These are phyloP conservation scores for Lachancea quebecensis DNA, from an alignment of 805 yeast genomes.

Conservation along the genomic window DNA sequence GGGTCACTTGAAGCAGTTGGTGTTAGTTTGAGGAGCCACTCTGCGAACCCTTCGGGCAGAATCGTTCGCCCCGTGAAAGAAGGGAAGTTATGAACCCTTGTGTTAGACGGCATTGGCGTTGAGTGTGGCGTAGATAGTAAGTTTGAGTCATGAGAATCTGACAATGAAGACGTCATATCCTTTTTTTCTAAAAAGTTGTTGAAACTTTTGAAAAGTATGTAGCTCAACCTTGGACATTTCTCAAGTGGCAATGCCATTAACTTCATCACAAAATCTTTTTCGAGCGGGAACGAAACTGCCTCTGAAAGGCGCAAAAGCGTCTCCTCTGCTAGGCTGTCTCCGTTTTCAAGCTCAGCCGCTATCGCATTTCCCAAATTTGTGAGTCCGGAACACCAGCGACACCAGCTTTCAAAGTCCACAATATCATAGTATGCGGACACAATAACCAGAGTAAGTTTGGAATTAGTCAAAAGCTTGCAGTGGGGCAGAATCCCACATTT, in stretches of 20 bases:
- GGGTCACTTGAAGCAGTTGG: conserved; percentile 13
- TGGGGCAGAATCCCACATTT: conserved; percentile 25
- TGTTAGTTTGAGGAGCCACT: conserved; percentile 19
- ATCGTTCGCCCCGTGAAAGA: conserved; percentile 4
- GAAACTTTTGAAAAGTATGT: conserved; percentile 6
- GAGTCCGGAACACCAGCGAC: conserved; percentile 6
- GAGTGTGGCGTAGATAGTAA: background rate
- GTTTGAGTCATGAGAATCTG: background rate
- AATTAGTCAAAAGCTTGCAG: conserved; percentile 11
- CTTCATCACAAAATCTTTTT: background rate
- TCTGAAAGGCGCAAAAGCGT: conserved; percentile 21
- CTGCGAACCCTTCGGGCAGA: conserved; percentile 12
- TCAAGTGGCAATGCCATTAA: conserved; percentile 4
- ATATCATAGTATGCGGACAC: conserved; percentile 1
- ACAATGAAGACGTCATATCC: background rate
- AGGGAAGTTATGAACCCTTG: background rate
- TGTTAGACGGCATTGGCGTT: background rate
- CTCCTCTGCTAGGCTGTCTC: conserved; percentile 19
- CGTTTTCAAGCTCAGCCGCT: background rate
- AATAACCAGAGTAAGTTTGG: conserved; percentile 11
- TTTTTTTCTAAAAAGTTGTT: conserved; percentile 6
- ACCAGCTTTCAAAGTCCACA: conserved; percentile 2
- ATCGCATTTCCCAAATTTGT: conserved; percentile 2
- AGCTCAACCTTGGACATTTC: background rate
- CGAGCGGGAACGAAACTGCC: conserved; percentile 2